Base-by-base conservation (phyloP, 345 rosid genomes). In the Gossypium ekmanianum region DNA sequence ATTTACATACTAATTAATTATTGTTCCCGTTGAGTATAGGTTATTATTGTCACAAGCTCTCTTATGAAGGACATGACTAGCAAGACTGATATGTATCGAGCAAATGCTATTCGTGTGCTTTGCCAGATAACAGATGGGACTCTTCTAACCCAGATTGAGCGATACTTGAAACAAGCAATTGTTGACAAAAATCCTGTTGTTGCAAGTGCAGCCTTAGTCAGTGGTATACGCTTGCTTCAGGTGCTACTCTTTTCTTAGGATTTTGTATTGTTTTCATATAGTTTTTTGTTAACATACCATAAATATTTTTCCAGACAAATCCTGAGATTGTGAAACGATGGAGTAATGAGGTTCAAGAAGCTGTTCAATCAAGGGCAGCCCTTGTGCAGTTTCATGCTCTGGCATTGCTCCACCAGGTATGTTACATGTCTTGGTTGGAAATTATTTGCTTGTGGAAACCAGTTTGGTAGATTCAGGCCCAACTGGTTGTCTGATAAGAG, bases 281-380 rank as follows among this genome's bases (percentile, higher is more conserved):
- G 16, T 68, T 48, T 44, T 73, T 64, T 69, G 3, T 72, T 61
- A 51, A 69, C 56, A 29, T 44, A 7, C 73, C 59, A 0, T 41
- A 39, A 44, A 47, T 47, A 17, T 69, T 68, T 75, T 82, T 56
- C 62, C 85, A 91, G 97, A 83, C 92, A 58, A 91, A 84, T 81
- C 97, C 97, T 1, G 94, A 92, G 84, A 90, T 94, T 77, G 99
- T 95, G 62, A 95, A 93, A 83, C 86, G 99, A 77, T 93, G 99
- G 98, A 95, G 99, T 76, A 95, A 95, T 76, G 99, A 95, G 86
- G 96, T 95, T 76, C 98, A 93, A 81, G 98, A 94, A 88, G 98
- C 97, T 85, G 89, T 94, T 79, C 97, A 92, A 43, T 94, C 98
- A 55, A 91, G 96, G 83, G 91, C 97, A 73, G 97, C 98, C 79